Percentiles rank a stretch among this genome's conserved stretches.
Evolutionary conservation across 2,329 filamentous ascomycete species (phyloP).

Genomic region (Aulographum hederae): DNA sequence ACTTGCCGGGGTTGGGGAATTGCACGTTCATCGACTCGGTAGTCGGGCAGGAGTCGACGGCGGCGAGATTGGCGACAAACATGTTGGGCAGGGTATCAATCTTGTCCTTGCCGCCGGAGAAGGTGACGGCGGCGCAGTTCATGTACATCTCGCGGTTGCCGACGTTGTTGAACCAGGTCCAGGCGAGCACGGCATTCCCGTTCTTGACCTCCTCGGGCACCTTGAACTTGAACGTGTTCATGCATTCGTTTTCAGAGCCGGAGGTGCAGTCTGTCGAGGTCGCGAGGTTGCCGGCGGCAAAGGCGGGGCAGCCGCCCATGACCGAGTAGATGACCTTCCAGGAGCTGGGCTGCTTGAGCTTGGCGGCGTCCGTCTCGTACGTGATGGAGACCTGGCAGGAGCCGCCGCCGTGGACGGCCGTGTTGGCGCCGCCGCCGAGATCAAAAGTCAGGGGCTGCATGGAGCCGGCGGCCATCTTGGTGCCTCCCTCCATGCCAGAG

Average conservation of each 20-base stretch:
- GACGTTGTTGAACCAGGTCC: conserved; percentile 88
- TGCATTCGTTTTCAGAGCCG: conserved; percentile 6
- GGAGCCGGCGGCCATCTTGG: conserved; percentile 43
- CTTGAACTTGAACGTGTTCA: conserved; percentile 43
- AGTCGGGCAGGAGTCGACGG: too few relatives aligned
- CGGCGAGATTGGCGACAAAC: conserved; percentile 48
- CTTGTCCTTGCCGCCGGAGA: conserved; percentile 26
- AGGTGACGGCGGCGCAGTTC: conserved; percentile 63
- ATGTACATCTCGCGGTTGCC: conserved; percentile 97
- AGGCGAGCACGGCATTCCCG: conserved; percentile 62
- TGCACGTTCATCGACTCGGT: conserved; percentile 33
- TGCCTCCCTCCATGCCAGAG: conserved; percentile 28
- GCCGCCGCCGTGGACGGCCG: conserved; percentile 71
- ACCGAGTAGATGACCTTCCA: conserved; percentile 88
- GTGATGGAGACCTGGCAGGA: conserved; percentile 83
- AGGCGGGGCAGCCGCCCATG: conserved; percentile 66
- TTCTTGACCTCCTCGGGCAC: conserved; percentile 51
- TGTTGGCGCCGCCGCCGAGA: conserved; percentile 31
- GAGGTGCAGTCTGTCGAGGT: conserved; percentile 19
- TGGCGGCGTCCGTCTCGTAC: conserved; percentile 51
- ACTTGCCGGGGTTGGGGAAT: conserved; percentile 44
- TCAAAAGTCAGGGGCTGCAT: conserved; percentile 41
- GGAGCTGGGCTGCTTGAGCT: conserved; percentile 31
- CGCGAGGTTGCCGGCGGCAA: conserved; percentile 39
- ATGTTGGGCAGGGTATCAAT: conserved; percentile 46